Conservation (phyloP, 768 basidiomycete genomes). For the Tylopilus rubrobrunneus region DNA sequence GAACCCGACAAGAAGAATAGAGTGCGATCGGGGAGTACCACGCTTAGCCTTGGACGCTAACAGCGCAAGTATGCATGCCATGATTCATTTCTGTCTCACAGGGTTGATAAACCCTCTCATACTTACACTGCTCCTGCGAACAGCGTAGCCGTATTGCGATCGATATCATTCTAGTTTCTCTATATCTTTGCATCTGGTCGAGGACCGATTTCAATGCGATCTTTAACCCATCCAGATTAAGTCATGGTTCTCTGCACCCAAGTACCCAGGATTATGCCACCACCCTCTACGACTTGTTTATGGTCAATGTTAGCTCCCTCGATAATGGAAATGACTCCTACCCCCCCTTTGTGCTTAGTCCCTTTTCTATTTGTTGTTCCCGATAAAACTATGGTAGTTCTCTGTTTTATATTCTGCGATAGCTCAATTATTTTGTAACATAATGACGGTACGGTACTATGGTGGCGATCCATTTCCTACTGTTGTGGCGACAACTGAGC, state of each 20-base stretch:
- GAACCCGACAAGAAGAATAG: constrained; percentile 24
- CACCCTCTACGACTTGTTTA: constrained; percentile 19
- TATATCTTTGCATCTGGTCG: constrained; percentile 14
- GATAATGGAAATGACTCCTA: constrained; percentile 16
- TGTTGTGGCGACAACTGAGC: background rate
- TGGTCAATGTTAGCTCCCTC: constrained; percentile 20
- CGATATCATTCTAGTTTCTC: constrained; percentile 7
- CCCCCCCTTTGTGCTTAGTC: constrained; percentile 8
- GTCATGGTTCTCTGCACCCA: constrained; percentile 5
- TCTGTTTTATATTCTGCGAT: constrained; percentile 15
- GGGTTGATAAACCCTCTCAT: constrained; percentile 2
- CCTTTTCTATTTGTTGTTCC: constrained; percentile 4
- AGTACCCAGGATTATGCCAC: constrained; percentile 11
- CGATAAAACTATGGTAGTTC: constrained; percentile 6
- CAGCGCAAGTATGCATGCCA: constrained; percentile 12
- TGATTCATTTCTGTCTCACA: constrained; percentile 7
- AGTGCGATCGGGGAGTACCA: constrained; percentile 27
- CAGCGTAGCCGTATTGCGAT: constrained; percentile 14
- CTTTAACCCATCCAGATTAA: constrained; percentile 7
- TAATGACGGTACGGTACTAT: background rate
- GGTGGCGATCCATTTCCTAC: no score
- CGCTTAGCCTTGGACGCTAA: constrained; percentile 21
- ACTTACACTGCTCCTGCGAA: constrained; percentile 10
- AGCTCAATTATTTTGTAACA: constrained; percentile 14
- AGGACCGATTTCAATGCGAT: constrained; percentile 19